Percentiles rank a stretch among this genome's conserved stretches.
Evolutionary conservation across 805 yeast species (phyloP).

Genomic region (Kregervanrija pseudodelftensis): DNA sequence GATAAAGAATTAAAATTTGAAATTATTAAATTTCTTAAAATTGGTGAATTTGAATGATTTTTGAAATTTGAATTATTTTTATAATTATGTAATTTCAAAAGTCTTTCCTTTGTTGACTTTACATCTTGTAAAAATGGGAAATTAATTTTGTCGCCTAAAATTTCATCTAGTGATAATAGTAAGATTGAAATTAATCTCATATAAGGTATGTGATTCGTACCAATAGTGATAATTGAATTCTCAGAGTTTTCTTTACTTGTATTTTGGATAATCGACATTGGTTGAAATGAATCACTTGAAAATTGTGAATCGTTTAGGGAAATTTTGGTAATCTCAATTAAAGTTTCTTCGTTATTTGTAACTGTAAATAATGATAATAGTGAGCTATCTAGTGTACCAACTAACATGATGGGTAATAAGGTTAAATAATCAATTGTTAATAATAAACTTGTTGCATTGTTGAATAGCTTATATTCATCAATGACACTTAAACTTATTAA

Average conservation of each 20-base stretch:
- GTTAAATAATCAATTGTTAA: slow-evolving; percentile 14
- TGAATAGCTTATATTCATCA: slow-evolving; percentile 31
- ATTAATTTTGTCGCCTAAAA: slow-evolving; percentile 6
- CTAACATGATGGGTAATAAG: slow-evolving; percentile 33
- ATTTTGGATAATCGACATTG: slow-evolving; percentile 36
- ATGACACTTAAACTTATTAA: slow-evolving; percentile 11
- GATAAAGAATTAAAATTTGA: slow-evolving; percentile 43
- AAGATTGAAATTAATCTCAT: slow-evolving; percentile 57
- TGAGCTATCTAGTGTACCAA: slow-evolving; percentile 57
- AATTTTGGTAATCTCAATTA: slow-evolving; percentile 36
- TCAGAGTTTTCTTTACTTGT: slow-evolving; percentile 1
- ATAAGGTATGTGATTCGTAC: slow-evolving; percentile 73
- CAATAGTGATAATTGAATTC: slow-evolving; percentile 41
- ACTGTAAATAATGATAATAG: slow-evolving; percentile 39
- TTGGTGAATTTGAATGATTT: slow-evolving; percentile 16
- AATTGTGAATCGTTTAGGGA: slow-evolving; percentile 73
- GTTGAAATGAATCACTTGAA: slow-evolving; percentile 55
- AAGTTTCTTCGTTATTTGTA: slow-evolving; percentile 4
- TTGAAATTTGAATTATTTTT: slow-evolving; percentile 16
- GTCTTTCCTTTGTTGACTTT: slow-evolving; percentile 2
- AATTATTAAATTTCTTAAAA: slow-evolving; percentile 30
- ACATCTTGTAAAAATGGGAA: slow-evolving; percentile 8
- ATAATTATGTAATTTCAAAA: slow-evolving; percentile 1
- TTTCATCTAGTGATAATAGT: slow-evolving; percentile 29
- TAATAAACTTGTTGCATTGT: slow-evolving; percentile 48